Base-by-base conservation (phyloP, 768 basidiomycete species). In the Amyloporia xantha region DNA sequence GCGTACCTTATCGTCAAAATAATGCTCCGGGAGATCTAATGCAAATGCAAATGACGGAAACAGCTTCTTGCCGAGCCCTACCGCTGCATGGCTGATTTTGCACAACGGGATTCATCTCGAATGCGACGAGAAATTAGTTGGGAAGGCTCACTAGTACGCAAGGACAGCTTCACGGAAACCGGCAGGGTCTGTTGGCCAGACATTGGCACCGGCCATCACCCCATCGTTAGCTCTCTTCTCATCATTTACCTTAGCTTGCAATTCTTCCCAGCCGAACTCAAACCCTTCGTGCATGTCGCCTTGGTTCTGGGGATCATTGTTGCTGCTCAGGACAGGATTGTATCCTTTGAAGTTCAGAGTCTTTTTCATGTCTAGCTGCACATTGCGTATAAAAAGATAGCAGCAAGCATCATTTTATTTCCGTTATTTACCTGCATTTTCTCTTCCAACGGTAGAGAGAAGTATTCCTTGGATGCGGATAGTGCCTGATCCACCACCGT, bases 271-370 rank as follows among this genome's bases (percentile, higher is more conserved):
- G 2, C 90, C 89, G 49, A 95, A 74, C 57, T 92, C 85, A 62
- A 93, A 95, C 2, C 86, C 91, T 63, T 97, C 92, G 60, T 94
- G 90, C 47, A 94, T 66, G 61, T 97, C 93, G 1, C 92, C 92
- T n/a, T 76, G 68, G 41, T 78, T 76, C n/a, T 77, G 72, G 0
- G 87, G 81, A 57, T 92, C 77, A 46, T 82, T 85, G 61, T 91
- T 91, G 43, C 78, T 79, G 48, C 81, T 83, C 5, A 84, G 71
- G 2, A 91, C 62, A 2, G 81, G 77, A 45, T 72, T 82, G 63
- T 87, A 88, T 17, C 86, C 86, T 59, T 84, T 87, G 71, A 90
- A 94, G 60, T 83, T 84, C 0, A 77, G 63, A 1, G 76, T 75
- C 49, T 78, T 82, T 43, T 71, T 74, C 55, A 86, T 81, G 54